These are phyloP conservation scores for Mycena olivaceomarginata DNA, from an alignment of 768 basidiomycete species.

Conservation along the genomic window DNA sequence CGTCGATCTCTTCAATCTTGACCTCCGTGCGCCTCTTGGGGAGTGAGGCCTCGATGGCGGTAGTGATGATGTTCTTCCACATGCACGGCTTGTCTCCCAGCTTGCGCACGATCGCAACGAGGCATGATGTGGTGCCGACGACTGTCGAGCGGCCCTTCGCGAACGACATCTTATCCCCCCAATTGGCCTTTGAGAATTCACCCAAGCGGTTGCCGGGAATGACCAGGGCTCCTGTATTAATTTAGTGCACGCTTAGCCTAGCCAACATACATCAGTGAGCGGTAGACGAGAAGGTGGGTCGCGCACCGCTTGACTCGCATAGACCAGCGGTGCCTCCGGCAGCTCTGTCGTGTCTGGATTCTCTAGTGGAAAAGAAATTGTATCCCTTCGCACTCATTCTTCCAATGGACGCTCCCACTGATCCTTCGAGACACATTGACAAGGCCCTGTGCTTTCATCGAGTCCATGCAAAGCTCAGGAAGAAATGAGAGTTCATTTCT, in stretches of 20 bases:
- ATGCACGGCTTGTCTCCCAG: background rate
- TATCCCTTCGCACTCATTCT: too few species aligned
- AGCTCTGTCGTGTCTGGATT: background rate
- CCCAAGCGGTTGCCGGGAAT: background rate
- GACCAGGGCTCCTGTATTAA: background rate
- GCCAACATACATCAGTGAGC: background rate
- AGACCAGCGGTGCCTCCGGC: background rate
- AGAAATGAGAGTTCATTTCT: too few species aligned
- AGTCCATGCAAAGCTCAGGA: too few species aligned
- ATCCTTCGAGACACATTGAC: too few species aligned
- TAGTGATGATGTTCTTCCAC: conserved; percentile 2
- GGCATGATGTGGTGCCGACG: background rate
- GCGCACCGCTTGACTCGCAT: conserved; percentile 14
- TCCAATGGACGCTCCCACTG: too few species aligned
- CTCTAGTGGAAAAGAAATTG: too few species aligned
- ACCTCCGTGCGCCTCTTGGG: background rate
- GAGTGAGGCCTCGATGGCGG: background rate
- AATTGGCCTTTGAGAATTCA: conserved; percentile 8
- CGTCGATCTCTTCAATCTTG: too few species aligned
- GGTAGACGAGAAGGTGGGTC: too few species aligned
- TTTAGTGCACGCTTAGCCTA: conserved; percentile 12
- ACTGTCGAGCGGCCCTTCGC: background rate
- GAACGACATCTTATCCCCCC: background rate
- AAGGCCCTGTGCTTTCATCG: too few species aligned
- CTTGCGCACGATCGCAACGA: background rate